Evolutionary conservation across 129 eudicot genomes (phyloP).

Genomic region (Rutidosis leptorrhynchoides): DNA sequence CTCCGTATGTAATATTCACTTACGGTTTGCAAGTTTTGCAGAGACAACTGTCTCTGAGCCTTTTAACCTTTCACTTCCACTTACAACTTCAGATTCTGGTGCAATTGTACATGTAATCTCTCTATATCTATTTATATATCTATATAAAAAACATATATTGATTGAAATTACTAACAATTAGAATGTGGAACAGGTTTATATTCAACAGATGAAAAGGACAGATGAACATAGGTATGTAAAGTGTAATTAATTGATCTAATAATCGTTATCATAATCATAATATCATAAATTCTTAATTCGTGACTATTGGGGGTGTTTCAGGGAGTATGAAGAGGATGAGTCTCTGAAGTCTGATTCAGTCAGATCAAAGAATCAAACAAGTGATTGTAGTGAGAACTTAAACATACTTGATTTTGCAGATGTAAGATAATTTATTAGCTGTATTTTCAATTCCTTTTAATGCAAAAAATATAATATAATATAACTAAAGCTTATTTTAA

Average conservation of each 20-base stretch:
- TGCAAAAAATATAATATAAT: slow-evolving; percentile 6
- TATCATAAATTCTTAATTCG: background rate
- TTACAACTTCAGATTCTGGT: slow-evolving; percentile 56
- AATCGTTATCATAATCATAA: background rate
- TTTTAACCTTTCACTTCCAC: slow-evolving; percentile 58
- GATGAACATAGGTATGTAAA: slow-evolving; percentile 62
- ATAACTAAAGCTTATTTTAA: slow-evolving; percentile 4
- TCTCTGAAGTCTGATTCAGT: slow-evolving; percentile 25
- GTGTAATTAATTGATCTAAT: background rate
- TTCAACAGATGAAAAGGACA: slow-evolving; percentile 65
- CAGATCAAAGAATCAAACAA: slow-evolving; percentile 46
- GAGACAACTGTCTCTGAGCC: slow-evolving; percentile 65
- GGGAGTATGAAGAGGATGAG: slow-evolving; percentile 46
- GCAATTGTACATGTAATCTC: slow-evolving; percentile 74
- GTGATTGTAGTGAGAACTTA: slow-evolving; percentile 37
- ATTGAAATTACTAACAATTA: slow-evolving; percentile 1
- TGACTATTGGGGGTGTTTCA: slow-evolving; percentile 24
- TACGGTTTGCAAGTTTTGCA: slow-evolving; percentile 80
- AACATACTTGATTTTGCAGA: slow-evolving; percentile 37
- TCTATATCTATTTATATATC: background rate
- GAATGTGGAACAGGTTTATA: slow-evolving; percentile 53
- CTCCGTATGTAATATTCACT: too few relatives aligned
- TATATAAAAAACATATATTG: background rate
- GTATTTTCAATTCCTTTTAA: background rate
- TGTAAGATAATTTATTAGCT: slow-evolving; percentile 54